These are phyloP conservation scores for Glycine soja DNA, from an alignment of 306 rosid genomes.

Conservation along the genomic window DNA sequence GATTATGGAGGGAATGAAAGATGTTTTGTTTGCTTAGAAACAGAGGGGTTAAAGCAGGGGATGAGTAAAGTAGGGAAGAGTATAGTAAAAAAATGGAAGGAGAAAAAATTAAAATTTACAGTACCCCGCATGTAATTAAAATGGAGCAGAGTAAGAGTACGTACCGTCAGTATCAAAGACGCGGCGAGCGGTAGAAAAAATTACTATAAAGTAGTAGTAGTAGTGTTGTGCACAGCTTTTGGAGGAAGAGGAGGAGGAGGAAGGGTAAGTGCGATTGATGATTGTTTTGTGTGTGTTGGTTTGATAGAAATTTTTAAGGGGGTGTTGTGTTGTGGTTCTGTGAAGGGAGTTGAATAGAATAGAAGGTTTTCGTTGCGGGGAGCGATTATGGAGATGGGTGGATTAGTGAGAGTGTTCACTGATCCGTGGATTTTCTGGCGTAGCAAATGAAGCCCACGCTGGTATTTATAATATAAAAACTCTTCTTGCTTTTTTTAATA, in stretches of 20 bases:
- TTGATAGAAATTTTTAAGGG: no score
- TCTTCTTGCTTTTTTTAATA: no score
- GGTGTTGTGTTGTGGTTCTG: no score
- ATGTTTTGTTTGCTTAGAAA: not conserved
- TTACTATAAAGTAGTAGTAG: not conserved
- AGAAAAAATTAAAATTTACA: not conserved
- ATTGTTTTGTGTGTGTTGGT: not conserved
- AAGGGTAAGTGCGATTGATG: not conserved
- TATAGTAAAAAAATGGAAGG: not conserved
- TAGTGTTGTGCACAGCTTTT: not conserved
- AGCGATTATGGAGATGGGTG: conserved; percentile 2
- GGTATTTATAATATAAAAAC: conserved; percentile 24
- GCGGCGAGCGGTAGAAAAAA: conserved; percentile 41
- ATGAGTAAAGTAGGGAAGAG: not conserved
- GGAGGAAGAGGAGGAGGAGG: not conserved
- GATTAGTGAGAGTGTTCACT: not conserved
- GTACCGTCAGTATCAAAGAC: conserved; percentile 47
- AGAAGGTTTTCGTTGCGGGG: no score
- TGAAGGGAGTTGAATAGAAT: no score
- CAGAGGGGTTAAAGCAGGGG: conserved; percentile 44
- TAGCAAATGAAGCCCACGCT: not conserved
- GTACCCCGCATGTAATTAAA: not conserved
- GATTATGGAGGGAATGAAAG: not conserved
- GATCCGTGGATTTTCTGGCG: conserved; percentile 23
- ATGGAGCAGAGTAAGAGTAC: conserved; percentile 37